Evolutionary conservation across 129 eudicot genomes (phyloP).

Genomic region (Flaveria bidentis): DNA sequence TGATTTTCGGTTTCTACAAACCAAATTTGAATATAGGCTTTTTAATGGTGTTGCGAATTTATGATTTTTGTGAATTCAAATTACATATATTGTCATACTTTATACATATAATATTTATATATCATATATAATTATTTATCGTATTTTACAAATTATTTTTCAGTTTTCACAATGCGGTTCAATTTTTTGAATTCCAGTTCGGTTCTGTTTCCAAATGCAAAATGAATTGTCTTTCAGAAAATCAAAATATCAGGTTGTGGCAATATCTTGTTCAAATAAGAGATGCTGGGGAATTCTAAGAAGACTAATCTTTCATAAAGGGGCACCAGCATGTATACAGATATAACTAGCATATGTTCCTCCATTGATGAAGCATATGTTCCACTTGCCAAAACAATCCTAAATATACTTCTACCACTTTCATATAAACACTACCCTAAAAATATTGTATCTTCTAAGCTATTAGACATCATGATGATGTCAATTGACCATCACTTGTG

Average conservation of each 20-base stretch:
- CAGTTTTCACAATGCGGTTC: background rate
- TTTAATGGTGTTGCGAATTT: background rate
- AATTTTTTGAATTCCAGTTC: background rate
- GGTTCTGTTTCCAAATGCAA: background rate
- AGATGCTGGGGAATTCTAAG: constrained; percentile 16
- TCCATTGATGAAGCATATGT: constrained; percentile 30
- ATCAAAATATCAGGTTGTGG: background rate
- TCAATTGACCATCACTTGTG: background rate
- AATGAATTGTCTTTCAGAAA: background rate
- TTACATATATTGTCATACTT: background rate
- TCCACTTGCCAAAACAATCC: constrained; percentile 30
- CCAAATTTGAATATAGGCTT: background rate
- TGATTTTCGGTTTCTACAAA: background rate
- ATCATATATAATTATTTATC: background rate
- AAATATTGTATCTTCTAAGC: constrained; percentile 5
- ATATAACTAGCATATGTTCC: constrained; percentile 13
- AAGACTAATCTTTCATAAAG: constrained; percentile 13
- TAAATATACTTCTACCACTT: constrained; percentile 4
- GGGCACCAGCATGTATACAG: background rate
- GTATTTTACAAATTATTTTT: background rate
- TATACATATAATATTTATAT: background rate
- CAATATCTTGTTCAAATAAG: background rate
- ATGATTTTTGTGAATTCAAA: background rate
- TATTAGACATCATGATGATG: background rate
- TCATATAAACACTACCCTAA: constrained; percentile 7